These are phyloP conservation scores for Apostasia shenzhenica DNA, from an alignment of 106 monocot species.

Conservation along the genomic window DNA sequence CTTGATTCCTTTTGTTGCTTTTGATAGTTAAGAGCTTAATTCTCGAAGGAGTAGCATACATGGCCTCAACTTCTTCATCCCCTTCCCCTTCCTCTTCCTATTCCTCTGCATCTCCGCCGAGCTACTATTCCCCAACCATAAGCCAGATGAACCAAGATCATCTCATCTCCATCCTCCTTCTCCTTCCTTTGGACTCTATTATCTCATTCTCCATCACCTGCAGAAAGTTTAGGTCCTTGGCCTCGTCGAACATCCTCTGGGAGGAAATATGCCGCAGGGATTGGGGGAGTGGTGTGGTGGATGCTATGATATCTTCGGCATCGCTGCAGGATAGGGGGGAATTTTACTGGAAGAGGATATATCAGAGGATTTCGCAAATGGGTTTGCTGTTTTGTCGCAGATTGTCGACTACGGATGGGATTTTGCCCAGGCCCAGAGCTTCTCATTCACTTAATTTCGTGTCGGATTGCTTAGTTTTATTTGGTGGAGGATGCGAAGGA, in stretches of 20 bases:
- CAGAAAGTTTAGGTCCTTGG: slow-evolving; percentile 47
- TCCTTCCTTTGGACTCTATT: slow-evolving; percentile 66
- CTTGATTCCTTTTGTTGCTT: no score
- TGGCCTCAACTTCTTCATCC: not conserved
- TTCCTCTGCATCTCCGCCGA: slow-evolving; percentile 3
- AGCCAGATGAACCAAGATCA: slow-evolving; percentile 51
- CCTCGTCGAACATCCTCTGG: slow-evolving; percentile 53
- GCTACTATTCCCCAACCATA: slow-evolving; percentile 2
- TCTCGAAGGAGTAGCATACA: not conserved
- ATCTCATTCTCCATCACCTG: slow-evolving; percentile 77
- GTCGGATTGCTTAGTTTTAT: slow-evolving; percentile 66
- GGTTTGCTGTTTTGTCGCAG: slow-evolving; percentile 42
- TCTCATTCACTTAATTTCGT: slow-evolving; percentile 85
- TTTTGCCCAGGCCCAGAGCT: slow-evolving; percentile 60
- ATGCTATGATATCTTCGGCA: slow-evolving; percentile 24
- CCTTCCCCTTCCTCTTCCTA: slow-evolving; percentile 11
- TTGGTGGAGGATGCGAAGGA: slow-evolving; percentile 88
- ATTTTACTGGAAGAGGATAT: slow-evolving; percentile 51
- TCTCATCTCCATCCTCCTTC: slow-evolving; percentile 58
- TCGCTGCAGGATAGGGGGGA: slow-evolving; percentile 20
- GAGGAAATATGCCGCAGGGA: slow-evolving; percentile 65
- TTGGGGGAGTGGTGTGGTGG: slow-evolving; percentile 41
- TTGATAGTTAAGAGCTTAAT: no score
- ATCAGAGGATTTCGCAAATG: slow-evolving; percentile 38
- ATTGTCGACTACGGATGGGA: slow-evolving; percentile 29